Evolutionary conservation across 2,329 filamentous ascomycete species (phyloP), one percentile per base, ranked within the genome.

Genomic region (Cercospora zeina): DNA sequence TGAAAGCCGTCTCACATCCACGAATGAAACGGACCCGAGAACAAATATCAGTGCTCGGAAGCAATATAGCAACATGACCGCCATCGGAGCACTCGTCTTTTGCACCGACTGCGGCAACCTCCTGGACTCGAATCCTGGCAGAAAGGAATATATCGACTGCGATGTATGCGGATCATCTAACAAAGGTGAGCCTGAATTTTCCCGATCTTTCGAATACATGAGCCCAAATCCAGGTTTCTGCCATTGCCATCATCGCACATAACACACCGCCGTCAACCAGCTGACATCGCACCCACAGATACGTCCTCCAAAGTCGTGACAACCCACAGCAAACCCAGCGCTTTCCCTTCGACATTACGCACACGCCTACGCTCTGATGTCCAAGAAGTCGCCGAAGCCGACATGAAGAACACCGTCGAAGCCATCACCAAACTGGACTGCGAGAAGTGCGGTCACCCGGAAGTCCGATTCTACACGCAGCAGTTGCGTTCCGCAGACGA

Each of bases 401-500:
- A 93, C 71, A 64, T 68, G 45, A 65, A 71, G 47, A 92, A 87
- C 45, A 39, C 11, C n/a, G 30, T 33, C 24, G 89, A 89, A 73
- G 89, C 87, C 55, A 81, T 82, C 27, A 89, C 84, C 69, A 79
- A 84, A 63, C 82, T 89, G 74, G 86, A 83, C 49, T 97, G 95
- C 74, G 85, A 88, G 50, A 87, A 91, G 71, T 97, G 95, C 75
- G 91, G 89, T 14, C 82, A 87, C 58, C 87, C 87, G 58, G 88
- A 96, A 74, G 91, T 97, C 76, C 89, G 87, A 70, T 97, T 88
- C 75, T 89, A 91, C 54, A 89, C 89, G 2, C 86, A 91, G 64
- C 95, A 99, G 76, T 80, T 96, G 71, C 88, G 93, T 70, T 88
- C 92, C 81, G 95, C 93, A 59, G 95, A 99, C 76, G 93, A 97